Base-by-base conservation (phyloP, 2,329 filamentous ascomycete species). In the Talaromyces funiculosus region DNA sequence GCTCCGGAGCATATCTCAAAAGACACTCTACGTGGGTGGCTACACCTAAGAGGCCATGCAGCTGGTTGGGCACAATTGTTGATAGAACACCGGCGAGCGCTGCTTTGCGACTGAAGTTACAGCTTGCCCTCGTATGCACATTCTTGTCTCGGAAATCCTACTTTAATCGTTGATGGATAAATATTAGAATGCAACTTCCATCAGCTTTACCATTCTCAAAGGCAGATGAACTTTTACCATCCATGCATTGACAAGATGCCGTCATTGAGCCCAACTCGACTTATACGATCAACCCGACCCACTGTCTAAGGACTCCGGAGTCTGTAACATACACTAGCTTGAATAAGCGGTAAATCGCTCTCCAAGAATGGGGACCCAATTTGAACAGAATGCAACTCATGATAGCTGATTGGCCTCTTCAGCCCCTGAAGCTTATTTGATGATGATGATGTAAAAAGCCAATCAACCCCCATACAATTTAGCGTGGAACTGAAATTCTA, bases 351-450 rank as follows among this genome's bases (percentile, higher is more conserved):
- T 54, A 14, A 24, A 26, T 54, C 33, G 24, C 49, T 37, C 29
- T 53, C 31, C 31, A 29, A 53, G 35, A 26, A 38, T 16, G 35
- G 51, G 29, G 35, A 53, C 31, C 14, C 22, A 47, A 26, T 26
- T 47, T 26, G 22, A 31, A 12, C 26, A 20, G 26, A 47, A 49
- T 49, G 45, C 4, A 33, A 51, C n/a, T 38, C 31, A 57, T 24
- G 42, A 10, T 29, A 37, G 20, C 29, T 57, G 40, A 57, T 57
- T 57, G 55, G 55, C 14, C 42, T 57, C 20, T 49, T 37, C 29
- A 49, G 35, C 57, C 57, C 57, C 56, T 59, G 43, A 59, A 49
- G 55, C 47, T 37, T 59, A 59, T 35, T 47, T 57, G 33, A 56
- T 42, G 38, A 45, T 57, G 33, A 56, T 42, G 38, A 45, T 45